Evolutionary conservation across 495 filamentous ascomycete species (phyloP), one percentile per base, ranked within the genome.

Genomic region (Hypoxylon trugodes): DNA sequence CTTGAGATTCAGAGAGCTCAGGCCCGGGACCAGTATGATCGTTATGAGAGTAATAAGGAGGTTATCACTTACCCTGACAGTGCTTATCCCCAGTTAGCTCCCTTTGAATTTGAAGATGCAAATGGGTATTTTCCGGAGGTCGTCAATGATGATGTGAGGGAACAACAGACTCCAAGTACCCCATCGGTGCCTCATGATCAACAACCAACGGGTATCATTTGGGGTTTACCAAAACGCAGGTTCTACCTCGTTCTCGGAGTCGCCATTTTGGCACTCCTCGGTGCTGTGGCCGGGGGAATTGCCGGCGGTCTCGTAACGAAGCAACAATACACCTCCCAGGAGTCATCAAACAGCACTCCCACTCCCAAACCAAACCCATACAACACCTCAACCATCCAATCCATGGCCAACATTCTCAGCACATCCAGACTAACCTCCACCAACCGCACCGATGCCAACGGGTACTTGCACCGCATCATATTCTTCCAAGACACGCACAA

Each of bases 401-500:
- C 54, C 9, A 64, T 37, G 13, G 18, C 28, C 15, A 57, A 53
- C 32, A 18, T 68, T 1, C 59, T 63, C 40, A 24, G 10, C 9
- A 37, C 28, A 24, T 68, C 65, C 2, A 52, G 40, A 7, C 22
- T 68, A 12, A n/a, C 65, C 1, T 38, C 65, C 0, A 28, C 65
- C 0, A 68, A 68, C 33, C 30, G 38, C 1, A 68, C 65, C 7
- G 65, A 59, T 10, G 4, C 21, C 3, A 24, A 59, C 4, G 59
- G 65, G 1, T 24, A 48, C 28, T 9, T 3, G 2, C 41, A 63
- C 48, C 59, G 65, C 5, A 38, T 15, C 1, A 42, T 68, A 12
- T 68, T 68, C 41, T 68, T 68, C 40, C 59, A 68, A 19, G 59
- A 68, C 48, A 33, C 41, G 4, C 19, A 35, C 4, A 40, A 37